Conservation (phyloP, 345 rosid species). For the Populus ilicifolia region DNA sequence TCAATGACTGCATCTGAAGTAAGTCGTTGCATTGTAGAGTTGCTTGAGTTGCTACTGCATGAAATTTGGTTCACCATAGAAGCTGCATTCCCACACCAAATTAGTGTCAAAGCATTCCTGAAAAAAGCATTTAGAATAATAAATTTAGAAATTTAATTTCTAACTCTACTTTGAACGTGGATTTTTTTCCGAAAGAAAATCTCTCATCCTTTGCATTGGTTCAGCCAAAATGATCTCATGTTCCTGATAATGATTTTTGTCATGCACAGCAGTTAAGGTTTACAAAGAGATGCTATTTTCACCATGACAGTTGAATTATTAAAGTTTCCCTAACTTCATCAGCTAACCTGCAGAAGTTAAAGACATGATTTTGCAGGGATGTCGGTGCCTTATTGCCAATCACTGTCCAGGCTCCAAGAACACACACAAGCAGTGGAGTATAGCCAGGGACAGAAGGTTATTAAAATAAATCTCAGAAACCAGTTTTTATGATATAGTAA, state of each 20-base stretch:
- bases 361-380: not conserved
- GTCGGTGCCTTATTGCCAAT: not conserved
- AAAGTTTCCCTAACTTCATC: not conserved
- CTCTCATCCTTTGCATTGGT: not conserved
- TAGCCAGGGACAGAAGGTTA: not conserved
- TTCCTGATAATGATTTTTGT: not conserved
- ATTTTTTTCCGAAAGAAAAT: not conserved
- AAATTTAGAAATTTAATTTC: conserved; percentile 17
- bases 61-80: conserved; percentile 83
- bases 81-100: conserved; percentile 67
- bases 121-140: conserved; percentile 13
- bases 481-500: not conserved
- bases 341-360: not conserved
- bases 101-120: conserved; percentile 37
- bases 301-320: not conserved
- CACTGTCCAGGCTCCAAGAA: not conserved
- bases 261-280: not conserved
- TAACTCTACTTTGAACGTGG: not conserved
- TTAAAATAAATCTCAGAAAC: not conserved
- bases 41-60: conserved; percentile 38
- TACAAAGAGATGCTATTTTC: not conserved
- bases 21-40: conserved; percentile 50
- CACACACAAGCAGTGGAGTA: not conserved
- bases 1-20: conserved; percentile 88
- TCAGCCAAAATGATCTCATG: not conserved